A percentile compares a stretch with the other conserved stretches of the same genome.
Conservation (phyloP, 805 yeast genomes). For the Ogataea trehalophila region DNA sequence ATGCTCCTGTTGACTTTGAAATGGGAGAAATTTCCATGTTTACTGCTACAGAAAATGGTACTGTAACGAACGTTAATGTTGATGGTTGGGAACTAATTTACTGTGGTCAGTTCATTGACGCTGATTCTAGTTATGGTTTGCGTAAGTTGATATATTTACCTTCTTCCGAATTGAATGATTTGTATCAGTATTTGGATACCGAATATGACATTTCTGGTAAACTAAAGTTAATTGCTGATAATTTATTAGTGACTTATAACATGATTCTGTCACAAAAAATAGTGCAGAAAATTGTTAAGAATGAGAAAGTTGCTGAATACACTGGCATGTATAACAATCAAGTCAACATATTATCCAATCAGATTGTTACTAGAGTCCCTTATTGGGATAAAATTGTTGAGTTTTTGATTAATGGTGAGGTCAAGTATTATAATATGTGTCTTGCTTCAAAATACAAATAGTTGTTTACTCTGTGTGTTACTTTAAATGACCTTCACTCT, state of each 20-base stretch:
- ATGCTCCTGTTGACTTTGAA: slow-evolving; percentile 40
- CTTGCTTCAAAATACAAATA: slow-evolving; percentile 11
- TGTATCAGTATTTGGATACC: not conserved
- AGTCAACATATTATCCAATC: not conserved
- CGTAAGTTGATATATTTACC: slow-evolving; percentile 45
- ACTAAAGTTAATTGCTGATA: not conserved
- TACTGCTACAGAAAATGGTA: slow-evolving; percentile 1
- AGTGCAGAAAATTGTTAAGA: not conserved
- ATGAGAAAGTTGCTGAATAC: not conserved
- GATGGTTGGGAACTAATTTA: slow-evolving; percentile 43
- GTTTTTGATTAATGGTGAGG: slow-evolving; percentile 11
- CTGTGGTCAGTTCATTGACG: slow-evolving; percentile 50
- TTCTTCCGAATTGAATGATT: not conserved
- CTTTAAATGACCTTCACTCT: not conserved
- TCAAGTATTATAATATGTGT: slow-evolving; percentile 18
- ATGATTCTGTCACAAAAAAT: not conserved
- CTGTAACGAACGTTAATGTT: slow-evolving; percentile 13
- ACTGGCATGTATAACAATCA: too few species aligned
- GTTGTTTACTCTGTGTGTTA: not conserved
- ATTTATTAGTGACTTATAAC: too few species aligned
- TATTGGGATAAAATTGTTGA: not conserved
- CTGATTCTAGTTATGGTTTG: slow-evolving; percentile 47
- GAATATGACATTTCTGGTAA: slow-evolving; percentile 1
- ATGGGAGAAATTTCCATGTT: slow-evolving; percentile 38
- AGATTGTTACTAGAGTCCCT: not conserved